Evolutionary conservation across 257 asterid genomes (phyloP).

Genomic region (Nicotiana tabacum): DNA sequence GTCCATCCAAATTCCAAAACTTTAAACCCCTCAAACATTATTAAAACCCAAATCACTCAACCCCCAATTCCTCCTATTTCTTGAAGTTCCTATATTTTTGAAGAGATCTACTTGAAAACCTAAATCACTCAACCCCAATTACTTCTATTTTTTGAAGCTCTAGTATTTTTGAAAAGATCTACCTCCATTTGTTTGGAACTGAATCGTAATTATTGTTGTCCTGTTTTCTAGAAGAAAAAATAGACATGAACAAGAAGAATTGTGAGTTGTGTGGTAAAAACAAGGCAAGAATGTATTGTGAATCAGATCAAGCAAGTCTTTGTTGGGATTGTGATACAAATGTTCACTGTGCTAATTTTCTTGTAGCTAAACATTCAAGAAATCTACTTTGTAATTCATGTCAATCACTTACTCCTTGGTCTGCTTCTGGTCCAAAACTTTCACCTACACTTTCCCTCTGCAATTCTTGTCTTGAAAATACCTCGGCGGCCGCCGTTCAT

Average conservation of each 20-base stretch:
- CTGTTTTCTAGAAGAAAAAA: no score
- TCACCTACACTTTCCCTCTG: slow-evolving; percentile 51
- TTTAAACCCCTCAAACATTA: no score
- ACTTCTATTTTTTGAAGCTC: no score
- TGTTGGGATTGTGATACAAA: slow-evolving; percentile 70
- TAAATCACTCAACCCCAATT: no score
- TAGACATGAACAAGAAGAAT: slow-evolving; percentile 28
- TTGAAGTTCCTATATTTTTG: no score
- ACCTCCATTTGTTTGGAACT: no score
- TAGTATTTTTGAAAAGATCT: no score
- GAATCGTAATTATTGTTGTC: no score
- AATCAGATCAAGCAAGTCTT: slow-evolving; percentile 57
- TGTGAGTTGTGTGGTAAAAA: slow-evolving; percentile 54
- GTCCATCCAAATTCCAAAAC: no score
- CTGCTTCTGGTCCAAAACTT: slow-evolving; percentile 55
- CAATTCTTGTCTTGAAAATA: slow-evolving; percentile 24
- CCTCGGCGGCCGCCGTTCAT: neutral
- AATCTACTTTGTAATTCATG: slow-evolving; percentile 62
- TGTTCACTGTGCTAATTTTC: slow-evolving; percentile 62
- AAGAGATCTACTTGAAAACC: no score
- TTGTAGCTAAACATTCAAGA: slow-evolving; percentile 57
- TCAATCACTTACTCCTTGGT: slow-evolving; percentile 59
- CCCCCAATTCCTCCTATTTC: no score
- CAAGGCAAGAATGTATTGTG: slow-evolving; percentile 52
- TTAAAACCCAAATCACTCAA: no score